phyloP scores from a whole-genome alignment of 116 monocot genomes.

The Zostera marina region DNA sequence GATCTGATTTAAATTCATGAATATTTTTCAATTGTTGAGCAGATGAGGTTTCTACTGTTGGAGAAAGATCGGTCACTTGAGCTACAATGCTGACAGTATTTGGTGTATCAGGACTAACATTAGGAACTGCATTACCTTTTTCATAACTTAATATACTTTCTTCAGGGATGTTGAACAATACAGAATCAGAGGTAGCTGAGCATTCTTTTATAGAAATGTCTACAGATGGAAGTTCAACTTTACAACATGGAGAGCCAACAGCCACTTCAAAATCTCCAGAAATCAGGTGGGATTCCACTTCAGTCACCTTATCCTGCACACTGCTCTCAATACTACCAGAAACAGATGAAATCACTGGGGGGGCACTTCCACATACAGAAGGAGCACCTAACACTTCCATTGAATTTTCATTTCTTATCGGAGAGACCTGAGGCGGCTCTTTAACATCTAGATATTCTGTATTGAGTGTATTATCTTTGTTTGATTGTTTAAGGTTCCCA shows the following conservation, averaged over 20 bases:
- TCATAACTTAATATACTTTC: not conserved
- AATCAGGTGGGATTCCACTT: not conserved
- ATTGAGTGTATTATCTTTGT: not conserved
- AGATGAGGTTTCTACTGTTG: not conserved
- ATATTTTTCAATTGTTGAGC: not conserved
- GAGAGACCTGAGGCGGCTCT: not conserved
- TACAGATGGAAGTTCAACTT: not conserved
- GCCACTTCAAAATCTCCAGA: constrained; percentile 4
- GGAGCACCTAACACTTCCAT: too few relatives aligned
- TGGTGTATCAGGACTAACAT: not conserved
- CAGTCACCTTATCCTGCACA: not conserved
- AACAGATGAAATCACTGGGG: not conserved
- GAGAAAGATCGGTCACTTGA: not conserved
- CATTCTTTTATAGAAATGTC: not conserved
- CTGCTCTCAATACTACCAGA: not conserved
- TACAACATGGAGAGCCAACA: not conserved
- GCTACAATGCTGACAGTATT: not conserved
- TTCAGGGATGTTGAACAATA: not conserved
- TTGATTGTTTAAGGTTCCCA: not conserved
- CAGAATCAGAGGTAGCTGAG: constrained; percentile 6
- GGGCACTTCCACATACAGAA: not conserved
- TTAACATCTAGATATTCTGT: not conserved
- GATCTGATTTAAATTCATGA: not conserved
- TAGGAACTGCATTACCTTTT: not conserved
- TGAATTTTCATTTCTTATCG: not conserved